A percentile compares a stretch with the other conserved stretches of the same genome.
phyloP scores from a whole-genome alignment of 345 rosid species.

The Citrus reticulata region DNA sequence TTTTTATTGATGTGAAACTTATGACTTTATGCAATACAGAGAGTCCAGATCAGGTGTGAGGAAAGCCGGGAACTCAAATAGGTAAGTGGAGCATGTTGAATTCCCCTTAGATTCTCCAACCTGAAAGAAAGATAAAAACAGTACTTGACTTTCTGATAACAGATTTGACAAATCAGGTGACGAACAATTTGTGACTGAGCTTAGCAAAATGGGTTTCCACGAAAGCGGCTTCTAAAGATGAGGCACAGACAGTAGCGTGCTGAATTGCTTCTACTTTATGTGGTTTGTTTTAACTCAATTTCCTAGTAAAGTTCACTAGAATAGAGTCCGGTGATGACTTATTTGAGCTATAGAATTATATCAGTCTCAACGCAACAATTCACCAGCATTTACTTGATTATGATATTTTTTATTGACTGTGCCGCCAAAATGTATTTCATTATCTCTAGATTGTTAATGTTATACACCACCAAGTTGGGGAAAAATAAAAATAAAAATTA shows the following conservation, averaged over 20 bases:
- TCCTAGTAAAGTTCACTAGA: background rate
- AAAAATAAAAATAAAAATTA: conserved; percentile 1
- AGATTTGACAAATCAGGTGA: conserved; percentile 63
- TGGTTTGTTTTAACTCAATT: no score
- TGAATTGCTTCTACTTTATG: background rate
- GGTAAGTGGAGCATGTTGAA: conserved; percentile 29
- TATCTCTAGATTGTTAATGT: conserved; percentile 47
- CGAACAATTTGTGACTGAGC: conserved; percentile 64
- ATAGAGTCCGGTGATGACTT: no score
- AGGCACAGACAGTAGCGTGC: background rate
- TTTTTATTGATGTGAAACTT: conserved; percentile 13
- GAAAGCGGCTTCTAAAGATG: conserved; percentile 78
- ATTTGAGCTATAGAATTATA: background rate
- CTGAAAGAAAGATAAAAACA: no score
- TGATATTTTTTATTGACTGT: background rate
- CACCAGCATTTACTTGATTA: background rate
- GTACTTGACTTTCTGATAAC: conserved; percentile 15
- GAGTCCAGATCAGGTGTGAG: conserved; percentile 53
- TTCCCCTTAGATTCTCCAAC: background rate
- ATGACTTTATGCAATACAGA: conserved; percentile 30
- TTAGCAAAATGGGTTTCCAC: conserved; percentile 77
- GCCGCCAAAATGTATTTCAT: background rate
- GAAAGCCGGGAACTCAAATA: conserved; percentile 47
- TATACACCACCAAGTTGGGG: conserved; percentile 54
- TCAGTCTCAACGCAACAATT: background rate